Percentiles rank a stretch among this genome's conserved stretches.
phyloP scores from a whole-genome alignment of 106 monocot genomes.

The Allium sativum region DNA sequence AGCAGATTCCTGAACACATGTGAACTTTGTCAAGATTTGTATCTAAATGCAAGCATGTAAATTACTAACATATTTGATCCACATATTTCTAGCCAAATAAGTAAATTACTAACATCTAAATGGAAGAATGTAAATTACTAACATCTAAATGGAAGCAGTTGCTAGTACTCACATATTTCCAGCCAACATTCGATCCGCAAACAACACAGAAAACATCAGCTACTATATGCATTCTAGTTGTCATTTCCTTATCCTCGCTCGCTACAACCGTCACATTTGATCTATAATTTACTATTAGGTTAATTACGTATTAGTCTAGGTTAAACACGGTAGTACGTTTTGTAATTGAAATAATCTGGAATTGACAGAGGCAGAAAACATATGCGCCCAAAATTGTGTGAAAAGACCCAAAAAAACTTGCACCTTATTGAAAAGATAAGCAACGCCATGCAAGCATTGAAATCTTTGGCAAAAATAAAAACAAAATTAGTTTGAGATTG shows the following conservation, averaged over 20 bases:
- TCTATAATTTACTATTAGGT: constrained; percentile 18
- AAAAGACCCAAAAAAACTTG: constrained; percentile 3
- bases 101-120: too few relatives aligned
- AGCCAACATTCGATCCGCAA: constrained; percentile 74
- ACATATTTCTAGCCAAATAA: too few relatives aligned
- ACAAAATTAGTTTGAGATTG: not conserved
- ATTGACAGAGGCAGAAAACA: not conserved
- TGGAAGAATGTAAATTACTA: too few relatives aligned
- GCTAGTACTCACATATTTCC: constrained; percentile 66
- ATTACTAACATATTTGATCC: too few relatives aligned
- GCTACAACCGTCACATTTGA: constrained; percentile 43
- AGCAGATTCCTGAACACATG: constrained; percentile 41
- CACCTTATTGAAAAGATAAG: constrained; percentile 11
- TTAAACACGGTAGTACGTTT: not conserved
- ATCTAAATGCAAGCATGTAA: too few relatives aligned
- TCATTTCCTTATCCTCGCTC: constrained; percentile 65
- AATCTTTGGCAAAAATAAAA: not conserved
- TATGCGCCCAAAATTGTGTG: not conserved
- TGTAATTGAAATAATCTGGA: too few relatives aligned
- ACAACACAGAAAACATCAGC: constrained; percentile 72
- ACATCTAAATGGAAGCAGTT: too few relatives aligned
- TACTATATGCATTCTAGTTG: constrained; percentile 76
- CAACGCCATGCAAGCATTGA: constrained; percentile 7
- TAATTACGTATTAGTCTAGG: not conserved
- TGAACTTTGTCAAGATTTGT: too few relatives aligned